Conservation (phyloP, 805 yeast species). For the Metschnikowia amazonensis region DNA sequence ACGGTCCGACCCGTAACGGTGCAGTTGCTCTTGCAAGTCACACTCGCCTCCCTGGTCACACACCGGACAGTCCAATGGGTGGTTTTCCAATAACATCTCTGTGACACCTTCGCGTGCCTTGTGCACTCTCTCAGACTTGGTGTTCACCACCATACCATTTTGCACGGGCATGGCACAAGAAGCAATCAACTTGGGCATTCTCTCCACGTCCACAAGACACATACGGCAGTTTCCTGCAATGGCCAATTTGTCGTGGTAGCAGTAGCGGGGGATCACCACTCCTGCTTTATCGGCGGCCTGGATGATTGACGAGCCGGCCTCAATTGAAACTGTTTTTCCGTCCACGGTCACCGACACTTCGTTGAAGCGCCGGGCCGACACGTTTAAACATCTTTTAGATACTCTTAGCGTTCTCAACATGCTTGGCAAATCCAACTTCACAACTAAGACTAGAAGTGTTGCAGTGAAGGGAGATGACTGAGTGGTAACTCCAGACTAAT, state of each 20-base stretch:
- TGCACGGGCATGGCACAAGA: constrained; percentile 92
- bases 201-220: constrained; percentile 88
- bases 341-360: constrained; percentile 62
- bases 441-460: too few species aligned
- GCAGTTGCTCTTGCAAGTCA: constrained; percentile 83
- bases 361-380: constrained; percentile 34
- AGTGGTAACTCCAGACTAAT: too few species aligned
- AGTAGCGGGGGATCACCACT: constrained; percentile 80
- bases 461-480: too few species aligned
- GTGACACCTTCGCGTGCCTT: constrained; percentile 88
- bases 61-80: constrained; percentile 88
- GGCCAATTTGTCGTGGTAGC: constrained; percentile 87
- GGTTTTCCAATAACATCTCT: constrained; percentile 82
- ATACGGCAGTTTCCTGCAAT: constrained; percentile 91
- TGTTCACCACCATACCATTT: constrained; percentile 82
- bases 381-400: constrained; percentile 24
- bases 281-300: constrained; percentile 94
- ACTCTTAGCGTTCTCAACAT: constrained; percentile 17
- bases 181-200: constrained; percentile 85
- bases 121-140: constrained; percentile 72
- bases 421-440: too few species aligned
- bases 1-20: constrained; percentile 80
- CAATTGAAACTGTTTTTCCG: constrained; percentile 71
- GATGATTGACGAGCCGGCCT: constrained; percentile 82
- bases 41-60: constrained; percentile 96